These are phyloP conservation scores for Symbiodinium natans DNA, from an alignment of 73 alveolate genomes.

Conservation along the genomic window DNA sequence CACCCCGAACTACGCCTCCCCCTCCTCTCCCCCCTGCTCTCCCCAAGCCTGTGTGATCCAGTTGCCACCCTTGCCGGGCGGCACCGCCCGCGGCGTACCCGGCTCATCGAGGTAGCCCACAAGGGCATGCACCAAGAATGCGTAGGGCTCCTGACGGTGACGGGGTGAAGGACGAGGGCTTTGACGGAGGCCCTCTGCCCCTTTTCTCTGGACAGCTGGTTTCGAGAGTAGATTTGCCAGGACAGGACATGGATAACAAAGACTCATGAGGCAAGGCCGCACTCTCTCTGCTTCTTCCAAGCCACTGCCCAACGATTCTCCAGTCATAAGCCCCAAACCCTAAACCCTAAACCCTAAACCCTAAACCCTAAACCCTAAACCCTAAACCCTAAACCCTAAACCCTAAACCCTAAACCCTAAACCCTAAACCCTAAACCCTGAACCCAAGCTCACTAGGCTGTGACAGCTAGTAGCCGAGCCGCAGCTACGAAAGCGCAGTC, in stretches of 20 bases:
- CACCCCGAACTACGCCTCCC: no score
- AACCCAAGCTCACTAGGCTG: neutral
- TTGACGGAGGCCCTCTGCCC: no score
- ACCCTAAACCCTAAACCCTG: neutral
- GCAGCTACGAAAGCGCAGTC: neutral
- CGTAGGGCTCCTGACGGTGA: constrained; percentile 7
- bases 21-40: no score
- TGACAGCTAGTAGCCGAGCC: neutral
- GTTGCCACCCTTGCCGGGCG: neutral
- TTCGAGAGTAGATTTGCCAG: no score
- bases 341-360: no score
- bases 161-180: no score
- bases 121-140: neutral
- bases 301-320: no score
- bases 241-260: no score
- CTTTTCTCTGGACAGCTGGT: no score
- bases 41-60: neutral
- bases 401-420: neutral
- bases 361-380: neutral
- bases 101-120: neutral
- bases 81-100: neutral
- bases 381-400: neutral
- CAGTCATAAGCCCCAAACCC: no score
- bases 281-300: no score
- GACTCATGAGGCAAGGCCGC: no score